Base-by-base conservation (phyloP, 768 basidiomycete species). In the Auriscalpium vulgare region DNA sequence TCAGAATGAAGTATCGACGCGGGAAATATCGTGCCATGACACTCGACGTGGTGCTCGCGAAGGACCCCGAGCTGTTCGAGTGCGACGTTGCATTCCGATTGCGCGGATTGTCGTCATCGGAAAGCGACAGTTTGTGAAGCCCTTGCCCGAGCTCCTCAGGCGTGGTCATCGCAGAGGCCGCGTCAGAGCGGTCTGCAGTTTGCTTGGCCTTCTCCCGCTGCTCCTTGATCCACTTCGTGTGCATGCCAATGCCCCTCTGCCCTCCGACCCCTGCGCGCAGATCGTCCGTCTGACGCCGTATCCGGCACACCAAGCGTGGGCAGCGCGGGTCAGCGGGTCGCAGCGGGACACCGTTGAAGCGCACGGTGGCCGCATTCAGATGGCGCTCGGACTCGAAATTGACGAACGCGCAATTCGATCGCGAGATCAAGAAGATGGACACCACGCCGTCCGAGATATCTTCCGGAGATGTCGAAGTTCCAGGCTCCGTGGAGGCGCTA, bases 371-470 rank as follows among this genome's bases (percentile, higher is more conserved):
- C 5, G 71, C 71, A 9, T 79, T 72, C 19, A 97, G 72, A 56
- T 84, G 74, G 6, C 66, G 70, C 63, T 87, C 80, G 0, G 77
- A 79, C 48, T 81, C 79, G 65, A 87, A 95, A 69, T 98, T 97
- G 69, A 95, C 80, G 65, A 98, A 97, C 4, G 91, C 91, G 69
- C 95, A 97, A 65, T 84, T 91, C 2, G 93, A 95, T n/a, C 91
- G 83, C n/a, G 87, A 80, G 62, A 98, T 98, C 53, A 93, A 82
- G 71, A 95, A 97, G 57, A 98, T 84, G 11, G 90, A 93, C 2
- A 86, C 68, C 1, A 97, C 82, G 8, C 91, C 91, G 44, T 75
- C 75, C 55, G 65, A 56, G 19, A 67, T 19, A 14, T 60, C 48
- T 29, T 23, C n/a, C 21, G 50, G 38, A 11, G 62, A 55, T 16